Conservation (phyloP, 2,329 filamentous ascomycete species). For the Alternaria incomplexa region DNA sequence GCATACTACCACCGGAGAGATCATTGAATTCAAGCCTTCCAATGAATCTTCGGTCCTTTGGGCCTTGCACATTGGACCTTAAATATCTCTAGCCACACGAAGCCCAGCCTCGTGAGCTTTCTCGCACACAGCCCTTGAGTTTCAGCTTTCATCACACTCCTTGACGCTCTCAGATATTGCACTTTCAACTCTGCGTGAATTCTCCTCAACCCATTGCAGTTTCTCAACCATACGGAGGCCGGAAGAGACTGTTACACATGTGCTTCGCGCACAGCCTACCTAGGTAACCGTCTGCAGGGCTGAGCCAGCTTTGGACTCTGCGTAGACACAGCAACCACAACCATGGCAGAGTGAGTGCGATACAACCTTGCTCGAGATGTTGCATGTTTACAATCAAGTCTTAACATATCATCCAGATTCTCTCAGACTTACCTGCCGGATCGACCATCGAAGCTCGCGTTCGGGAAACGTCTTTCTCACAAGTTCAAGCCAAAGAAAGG, state of each 20-base stretch:
- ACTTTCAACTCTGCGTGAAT: not conserved
- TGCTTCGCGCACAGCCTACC: not conserved
- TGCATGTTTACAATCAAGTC: not conserved
- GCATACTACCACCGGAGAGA: not conserved
- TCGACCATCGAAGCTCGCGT: slow-evolving; percentile 2
- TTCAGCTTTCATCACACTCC: not conserved
- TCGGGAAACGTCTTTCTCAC: not conserved
- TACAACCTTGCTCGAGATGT: not conserved
- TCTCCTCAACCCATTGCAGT: not conserved
- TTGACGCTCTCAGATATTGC: not conserved
- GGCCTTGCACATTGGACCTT: not conserved
- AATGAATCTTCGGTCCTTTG: not conserved
- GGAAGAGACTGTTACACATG: not conserved
- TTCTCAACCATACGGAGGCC: not conserved
- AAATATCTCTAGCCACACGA: not conserved
- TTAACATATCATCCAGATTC: slow-evolving; percentile 1
- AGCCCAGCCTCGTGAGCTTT: not conserved
- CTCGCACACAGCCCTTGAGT: not conserved
- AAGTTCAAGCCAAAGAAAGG: not conserved
- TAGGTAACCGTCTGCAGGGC: not conserved
- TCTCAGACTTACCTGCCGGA: slow-evolving; percentile 11
- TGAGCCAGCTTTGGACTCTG: not conserved
- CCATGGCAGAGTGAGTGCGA: not conserved
- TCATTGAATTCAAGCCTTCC: not conserved
- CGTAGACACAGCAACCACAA: not conserved